Evolutionary conservation across 768 basidiomycete genomes (phyloP).

Genomic region (Saitozyma podzolica): DNA sequence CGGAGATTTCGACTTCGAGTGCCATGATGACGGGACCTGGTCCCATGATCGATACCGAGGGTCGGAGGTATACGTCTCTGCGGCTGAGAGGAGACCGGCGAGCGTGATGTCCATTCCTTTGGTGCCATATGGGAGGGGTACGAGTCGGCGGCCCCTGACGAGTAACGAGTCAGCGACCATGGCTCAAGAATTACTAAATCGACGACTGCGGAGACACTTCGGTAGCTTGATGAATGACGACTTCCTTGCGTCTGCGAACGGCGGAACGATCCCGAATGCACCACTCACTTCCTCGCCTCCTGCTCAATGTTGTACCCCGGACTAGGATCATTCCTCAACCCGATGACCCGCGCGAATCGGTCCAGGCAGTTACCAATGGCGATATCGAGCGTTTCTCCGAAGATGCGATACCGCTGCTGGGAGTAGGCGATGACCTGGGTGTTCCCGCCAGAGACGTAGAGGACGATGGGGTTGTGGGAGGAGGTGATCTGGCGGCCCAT

Average conservation of each 20-base stretch:
- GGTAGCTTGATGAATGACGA: neutral
- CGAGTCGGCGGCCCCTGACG: constrained; percentile 73
- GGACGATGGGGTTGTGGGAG: constrained; percentile 90
- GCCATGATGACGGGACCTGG: too few relatives aligned
- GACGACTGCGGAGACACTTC: too few relatives aligned
- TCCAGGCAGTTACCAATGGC: constrained; percentile 99
- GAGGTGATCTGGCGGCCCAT: constrained; percentile 96
- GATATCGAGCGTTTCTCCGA: constrained; percentile 97
- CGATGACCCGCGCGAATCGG: constrained; percentile 91
- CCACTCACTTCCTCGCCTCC: constrained; percentile 77
- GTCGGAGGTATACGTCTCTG: constrained; percentile 83
- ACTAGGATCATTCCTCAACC: constrained; percentile 89
- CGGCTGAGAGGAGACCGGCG: constrained; percentile 86
- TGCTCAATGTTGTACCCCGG: constrained; percentile 98
- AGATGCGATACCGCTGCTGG: constrained; percentile 93
- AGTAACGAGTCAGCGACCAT: neutral
- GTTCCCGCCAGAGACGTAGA: constrained; percentile 98
- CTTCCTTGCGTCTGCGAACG: neutral
- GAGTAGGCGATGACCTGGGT: constrained; percentile 99
- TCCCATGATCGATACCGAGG: constrained; percentile 67
- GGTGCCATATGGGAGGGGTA: constrained; percentile 87
- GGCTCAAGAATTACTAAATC: neutral
- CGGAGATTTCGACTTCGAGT: neutral
- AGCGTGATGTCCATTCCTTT: constrained; percentile 98
- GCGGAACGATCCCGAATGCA: neutral